A percentile compares a stretch with the other conserved stretches of the same genome.
phyloP scores from a whole-genome alignment of 2,329 filamentous ascomycete species.

The Periglandula ipomoeae region DNA sequence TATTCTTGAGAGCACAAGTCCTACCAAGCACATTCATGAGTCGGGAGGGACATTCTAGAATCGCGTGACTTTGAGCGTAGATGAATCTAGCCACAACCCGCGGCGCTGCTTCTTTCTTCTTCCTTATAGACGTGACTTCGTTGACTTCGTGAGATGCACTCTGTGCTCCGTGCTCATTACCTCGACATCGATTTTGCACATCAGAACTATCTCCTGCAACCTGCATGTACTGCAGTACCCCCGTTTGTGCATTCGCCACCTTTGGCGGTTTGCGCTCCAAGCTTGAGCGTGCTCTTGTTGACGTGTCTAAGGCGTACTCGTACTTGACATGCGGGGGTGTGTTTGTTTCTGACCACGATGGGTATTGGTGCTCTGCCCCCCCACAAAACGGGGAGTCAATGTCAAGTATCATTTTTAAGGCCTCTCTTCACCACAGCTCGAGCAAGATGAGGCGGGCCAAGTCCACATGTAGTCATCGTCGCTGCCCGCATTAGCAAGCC shows the following conservation, averaged over 20 bases:
- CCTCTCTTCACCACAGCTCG: not conserved
- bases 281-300: constrained; percentile 2
- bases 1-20: not conserved
- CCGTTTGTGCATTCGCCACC: constrained; percentile 3
- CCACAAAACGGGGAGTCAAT: not conserved
- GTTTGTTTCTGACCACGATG: constrained; percentile 1
- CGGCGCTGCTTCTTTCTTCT: constrained; percentile 1
- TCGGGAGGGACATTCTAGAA: not conserved
- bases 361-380: not conserved
- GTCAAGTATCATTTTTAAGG: constrained; percentile 1
- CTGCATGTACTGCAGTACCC: constrained; percentile 2
- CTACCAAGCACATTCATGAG: not conserved
- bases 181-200: constrained; percentile 2
- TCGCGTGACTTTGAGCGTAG: not conserved
- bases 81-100: not conserved
- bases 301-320: constrained; percentile 7
- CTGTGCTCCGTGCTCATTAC: not conserved
- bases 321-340: constrained; percentile 1
- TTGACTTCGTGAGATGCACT: not conserved
- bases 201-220: constrained; percentile 2
- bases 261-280: not conserved
- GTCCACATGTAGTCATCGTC: not conserved
- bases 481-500: not conserved
- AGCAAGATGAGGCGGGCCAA: not conserved
- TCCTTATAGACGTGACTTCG: not conserved